Base-by-base conservation (phyloP, 164 flowering plant species). In the Nymphaea colorata region DNA sequence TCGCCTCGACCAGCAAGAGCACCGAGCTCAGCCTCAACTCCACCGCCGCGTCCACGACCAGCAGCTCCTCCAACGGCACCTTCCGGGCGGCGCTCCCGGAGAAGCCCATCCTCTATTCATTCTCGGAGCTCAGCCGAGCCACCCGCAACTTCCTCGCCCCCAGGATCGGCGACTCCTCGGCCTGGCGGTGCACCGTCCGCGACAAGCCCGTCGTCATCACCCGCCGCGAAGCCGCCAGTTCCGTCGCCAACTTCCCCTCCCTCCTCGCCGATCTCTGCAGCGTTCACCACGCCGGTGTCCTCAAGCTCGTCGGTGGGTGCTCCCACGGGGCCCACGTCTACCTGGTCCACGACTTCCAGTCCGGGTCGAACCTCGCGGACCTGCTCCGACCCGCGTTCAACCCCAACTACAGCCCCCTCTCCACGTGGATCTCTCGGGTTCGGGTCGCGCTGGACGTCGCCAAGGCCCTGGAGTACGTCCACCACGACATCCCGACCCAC, bases 391-490 rank as follows among this genome's bases (percentile, higher is more conserved):
- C 51, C 59, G 6, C 51, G 11, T 16, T 15, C 4, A 43, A 12
- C 14, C 5, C 44, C 53, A 47, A 55, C 36, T 44, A 4, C 59
- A 43, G 55, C 16, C 51, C 44, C 10, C 67, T 66, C 53, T 43
- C 67, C 59, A 66, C 18, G 18, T 66, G 67, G 67, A n/a, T 66
- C 43, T 2, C 43, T n/a, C 53, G 67, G 25, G 17, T 66, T n/a
- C 67, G 59, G 5, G 44, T 66, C 53, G 67, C 55, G 7, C 16
- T 44, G 5, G 67, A 66, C 41, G 53, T 66, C 6, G 53, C 67
- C 53, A 66, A 66, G 67, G 67, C 67, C 17, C 59, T 66, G 36
- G 67, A 66, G 57, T 66, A 66, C 59, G 8, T 66, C 36, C 67
- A 66, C 59, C 67, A 66, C 59, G 67, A 66, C n/a, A 66, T 66